These are phyloP conservation scores for Periconia sp. DNA, from an alignment of 2,329 filamentous ascomycete genomes.

Conservation along the genomic window DNA sequence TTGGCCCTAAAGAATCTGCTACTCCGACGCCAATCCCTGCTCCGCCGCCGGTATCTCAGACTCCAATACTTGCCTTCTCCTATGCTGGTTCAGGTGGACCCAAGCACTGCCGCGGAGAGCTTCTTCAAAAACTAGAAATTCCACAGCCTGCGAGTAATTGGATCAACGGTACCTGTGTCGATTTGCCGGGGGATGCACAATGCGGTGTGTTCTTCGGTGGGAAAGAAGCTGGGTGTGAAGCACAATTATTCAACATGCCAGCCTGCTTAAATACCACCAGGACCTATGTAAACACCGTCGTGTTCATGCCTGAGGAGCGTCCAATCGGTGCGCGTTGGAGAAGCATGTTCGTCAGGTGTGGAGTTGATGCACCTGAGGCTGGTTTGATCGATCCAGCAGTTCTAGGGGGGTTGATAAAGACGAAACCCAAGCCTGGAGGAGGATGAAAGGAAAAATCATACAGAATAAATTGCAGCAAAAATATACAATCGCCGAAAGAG, in stretches of 20 bases:
- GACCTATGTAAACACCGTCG: conserved; percentile 36
- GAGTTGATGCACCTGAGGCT: conserved; percentile 31
- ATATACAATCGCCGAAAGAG: not conserved
- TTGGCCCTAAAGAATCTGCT: conserved; percentile 14
- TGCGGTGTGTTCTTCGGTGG: conserved; percentile 37
- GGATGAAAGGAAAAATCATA: conserved; percentile 14
- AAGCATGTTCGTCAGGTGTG: conserved; percentile 39
- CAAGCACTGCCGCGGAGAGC: conserved; percentile 37
- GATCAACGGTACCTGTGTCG: conserved; percentile 36
- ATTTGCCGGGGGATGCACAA: conserved; percentile 32
- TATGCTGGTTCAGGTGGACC: conserved; percentile 37
- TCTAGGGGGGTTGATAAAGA: conserved; percentile 29
- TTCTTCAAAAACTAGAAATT: conserved; percentile 28
- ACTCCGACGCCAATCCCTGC: conserved; percentile 6
- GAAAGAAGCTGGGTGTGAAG: conserved; percentile 40
- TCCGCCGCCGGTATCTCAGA: conserved; percentile 12
- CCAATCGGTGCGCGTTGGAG: conserved; percentile 35
- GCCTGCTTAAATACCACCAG: conserved; percentile 30
- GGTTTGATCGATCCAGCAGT: conserved; percentile 32
- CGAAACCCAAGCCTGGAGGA: conserved; percentile 18
- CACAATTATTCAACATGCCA: conserved; percentile 33
- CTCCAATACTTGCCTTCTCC: conserved; percentile 35
- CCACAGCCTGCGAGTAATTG: conserved; percentile 25
- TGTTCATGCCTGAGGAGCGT: conserved; percentile 40
- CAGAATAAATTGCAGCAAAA: not conserved